Percentiles rank a stretch among this genome's conserved stretches.
Conservation (phyloP, 1,284 basidiomycete species). For the Ganoderma meredithae region DNA sequence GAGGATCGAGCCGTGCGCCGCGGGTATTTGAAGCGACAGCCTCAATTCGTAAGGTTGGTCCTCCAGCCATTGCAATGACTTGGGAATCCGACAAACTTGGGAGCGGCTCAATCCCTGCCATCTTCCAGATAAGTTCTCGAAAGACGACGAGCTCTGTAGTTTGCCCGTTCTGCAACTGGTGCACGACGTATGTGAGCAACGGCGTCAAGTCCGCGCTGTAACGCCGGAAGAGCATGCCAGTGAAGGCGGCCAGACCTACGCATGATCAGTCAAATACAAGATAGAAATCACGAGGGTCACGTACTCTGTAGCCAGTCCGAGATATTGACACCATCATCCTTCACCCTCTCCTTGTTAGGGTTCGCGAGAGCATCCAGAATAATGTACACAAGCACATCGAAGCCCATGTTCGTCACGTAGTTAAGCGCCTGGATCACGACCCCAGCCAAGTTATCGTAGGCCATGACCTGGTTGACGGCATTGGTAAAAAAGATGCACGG, state of each 20-base stretch:
- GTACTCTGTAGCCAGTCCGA: slow-evolving; percentile 94
- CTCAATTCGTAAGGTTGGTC: slow-evolving; percentile 88
- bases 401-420: slow-evolving; percentile 91
- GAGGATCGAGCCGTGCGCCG: slow-evolving; percentile 73
- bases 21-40: slow-evolving; percentile 76
- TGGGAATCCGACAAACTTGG: slow-evolving; percentile 90
- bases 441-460: slow-evolving; percentile 93
- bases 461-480: slow-evolving; percentile 94
- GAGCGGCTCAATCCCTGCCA: slow-evolving; percentile 93
- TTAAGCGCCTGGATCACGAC: slow-evolving; percentile 92
- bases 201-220: slow-evolving; percentile 87
- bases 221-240: slow-evolving; percentile 90
- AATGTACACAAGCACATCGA: slow-evolving; percentile 91
- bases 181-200: slow-evolving; percentile 89
- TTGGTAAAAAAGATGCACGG: slow-evolving; percentile 92
- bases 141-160: slow-evolving; percentile 92
- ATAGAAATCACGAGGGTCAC: slow-evolving; percentile 41
- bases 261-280: slow-evolving; percentile 27
- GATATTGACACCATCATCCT: slow-evolving; percentile 92
- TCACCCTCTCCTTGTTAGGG: slow-evolving; percentile 85
- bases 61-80: slow-evolving; percentile 90
- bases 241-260: slow-evolving; percentile 89
- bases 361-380: slow-evolving; percentile 91
- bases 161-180: slow-evolving; percentile 86
- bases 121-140: slow-evolving; percentile 92